Conservation (phyloP, 2,329 filamentous ascomycete genomes). For the Dothiorella sarmentorum region DNA sequence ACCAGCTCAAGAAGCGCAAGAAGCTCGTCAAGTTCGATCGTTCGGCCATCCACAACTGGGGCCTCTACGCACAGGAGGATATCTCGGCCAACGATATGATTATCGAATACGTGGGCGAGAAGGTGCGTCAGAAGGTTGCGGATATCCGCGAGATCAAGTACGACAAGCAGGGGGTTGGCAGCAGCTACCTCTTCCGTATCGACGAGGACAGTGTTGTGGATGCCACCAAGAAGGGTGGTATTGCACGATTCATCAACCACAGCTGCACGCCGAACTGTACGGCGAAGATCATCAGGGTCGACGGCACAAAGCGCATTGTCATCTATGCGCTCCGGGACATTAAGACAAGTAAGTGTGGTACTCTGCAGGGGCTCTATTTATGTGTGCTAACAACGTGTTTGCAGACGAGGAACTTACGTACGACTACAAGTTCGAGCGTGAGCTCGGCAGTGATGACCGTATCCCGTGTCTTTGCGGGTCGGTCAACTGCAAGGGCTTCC, state of each 20-base stretch:
- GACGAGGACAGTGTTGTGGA: conserved; percentile 97
- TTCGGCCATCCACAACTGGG: conserved; percentile 98
- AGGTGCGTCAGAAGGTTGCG: conserved; percentile 94
- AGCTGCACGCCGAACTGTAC: conserved; percentile 98
- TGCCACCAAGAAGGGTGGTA: conserved; percentile 96
- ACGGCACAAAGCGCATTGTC: conserved; percentile 96
- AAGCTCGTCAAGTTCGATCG: conserved; percentile 97
- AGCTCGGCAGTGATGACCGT: conserved; percentile 89
- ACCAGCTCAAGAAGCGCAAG: conserved; percentile 98
- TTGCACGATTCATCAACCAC: conserved; percentile 98
- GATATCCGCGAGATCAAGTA: conserved; percentile 91
- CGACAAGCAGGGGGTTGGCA: conserved; percentile 93
- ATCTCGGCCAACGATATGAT: conserved; percentile 99
- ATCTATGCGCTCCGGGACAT: conserved; percentile 98
- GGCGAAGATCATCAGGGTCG: conserved; percentile 98
- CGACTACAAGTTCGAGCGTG: conserved; percentile 99
- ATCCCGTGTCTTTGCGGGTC: conserved; percentile 97
- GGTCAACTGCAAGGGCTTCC: conserved; percentile 94
- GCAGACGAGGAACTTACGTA: conserved; percentile 98
- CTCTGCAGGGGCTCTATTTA: too few relatives aligned
- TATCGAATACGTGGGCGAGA: conserved; percentile 98
- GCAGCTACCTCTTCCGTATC: conserved; percentile 96
- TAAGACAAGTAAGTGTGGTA: conserved; percentile 84
- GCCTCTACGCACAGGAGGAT: conserved; percentile 94
- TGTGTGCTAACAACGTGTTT: conserved; percentile 22